Percentiles rank a stretch among this genome's conserved stretches.
Evolutionary conservation across 176 grass and related monocot genomes (phyloP).

Genomic region (Musa troglodytarum): DNA sequence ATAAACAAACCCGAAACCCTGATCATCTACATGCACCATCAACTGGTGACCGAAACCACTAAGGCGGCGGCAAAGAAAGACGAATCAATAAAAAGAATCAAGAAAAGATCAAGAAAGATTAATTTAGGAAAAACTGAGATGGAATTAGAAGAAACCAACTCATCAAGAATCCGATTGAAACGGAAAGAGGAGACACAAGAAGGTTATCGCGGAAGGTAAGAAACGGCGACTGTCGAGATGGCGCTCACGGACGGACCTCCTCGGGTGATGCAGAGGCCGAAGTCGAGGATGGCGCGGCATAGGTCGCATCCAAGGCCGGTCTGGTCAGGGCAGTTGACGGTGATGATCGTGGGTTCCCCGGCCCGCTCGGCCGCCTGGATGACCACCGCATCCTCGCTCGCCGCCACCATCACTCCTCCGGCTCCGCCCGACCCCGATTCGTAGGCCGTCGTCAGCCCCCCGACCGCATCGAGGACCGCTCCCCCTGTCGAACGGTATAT

Average conservation of each 20-base stretch:
- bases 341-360: slow-evolving; percentile 54
- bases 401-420: slow-evolving; percentile 9
- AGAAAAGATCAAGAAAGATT: neutral
- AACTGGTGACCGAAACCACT: too few relatives aligned
- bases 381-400: slow-evolving; percentile 69
- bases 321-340: slow-evolving; percentile 88
- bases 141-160: neutral
- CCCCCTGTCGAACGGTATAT: neutral
- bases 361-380: slow-evolving; percentile 35
- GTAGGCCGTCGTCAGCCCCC: neutral
- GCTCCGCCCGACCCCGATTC: slow-evolving; percentile 18
- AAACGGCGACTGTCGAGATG: neutral
- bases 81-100: too few relatives aligned
- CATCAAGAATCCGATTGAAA: neutral
- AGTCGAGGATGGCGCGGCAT: slow-evolving; percentile 87
- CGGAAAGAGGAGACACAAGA: neutral
- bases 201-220: too few relatives aligned
- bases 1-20: neutral
- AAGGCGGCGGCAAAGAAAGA: too few relatives aligned
- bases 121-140: neutral
- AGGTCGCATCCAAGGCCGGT: slow-evolving; percentile 85
- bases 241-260: slow-evolving; percentile 35
- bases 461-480: neutral
- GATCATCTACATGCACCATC: neutral
- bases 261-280: slow-evolving; percentile 82